Evolutionary conservation across 805 yeast genomes (phyloP), one percentile per base, ranked within the genome.

Genomic region (Danielia reshetovae): DNA sequence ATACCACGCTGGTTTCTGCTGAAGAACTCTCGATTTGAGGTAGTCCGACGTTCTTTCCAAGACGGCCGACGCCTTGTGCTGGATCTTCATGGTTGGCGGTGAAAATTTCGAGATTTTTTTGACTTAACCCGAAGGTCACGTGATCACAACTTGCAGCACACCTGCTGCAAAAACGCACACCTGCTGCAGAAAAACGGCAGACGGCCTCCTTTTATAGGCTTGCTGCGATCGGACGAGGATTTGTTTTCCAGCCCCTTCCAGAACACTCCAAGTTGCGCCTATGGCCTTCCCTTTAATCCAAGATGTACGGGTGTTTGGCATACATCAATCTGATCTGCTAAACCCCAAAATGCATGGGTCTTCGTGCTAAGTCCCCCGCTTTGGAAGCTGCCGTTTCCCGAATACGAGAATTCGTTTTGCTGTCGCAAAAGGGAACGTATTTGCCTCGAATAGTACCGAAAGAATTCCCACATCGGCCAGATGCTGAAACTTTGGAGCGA

Each of bases 1-100:
- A 60, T 73, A 87, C 98, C 97, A 93, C 1, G 81, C 81, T 2
- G 98, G 98, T 51, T 83, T 81, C 21, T 72, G 61, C 21, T 60
- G 68, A 30, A 87, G 69, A n/a, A 81, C 65, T 2, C 94, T 90
- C 0, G 85, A 73, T 48, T 70, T 70, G 43, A 90, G 62, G 48
- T 79, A 79, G 39, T 82, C 80, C 2, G 96, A 81, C 0, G 96
- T 85, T 51, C 88, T 76, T 59, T 84, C 84, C 29, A 89, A 73
- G 3, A 89, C 84, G 43, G 76, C 76, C 19, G 80, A 74, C 19
- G 96, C 95, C 39, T 76, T 70, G 13, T 57, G 57, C 46, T 79
- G 82, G 52, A 81, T 85, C 43, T 82, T 76, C 73, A 80, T 86
- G 34, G 42, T 42, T 43, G 18, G 16, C 9, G 12, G 19, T 19